Percentiles rank a stretch among this genome's conserved stretches.
Evolutionary conservation across 805 yeast genomes (phyloP).

Genomic region (Starmerella asiatica): DNA sequence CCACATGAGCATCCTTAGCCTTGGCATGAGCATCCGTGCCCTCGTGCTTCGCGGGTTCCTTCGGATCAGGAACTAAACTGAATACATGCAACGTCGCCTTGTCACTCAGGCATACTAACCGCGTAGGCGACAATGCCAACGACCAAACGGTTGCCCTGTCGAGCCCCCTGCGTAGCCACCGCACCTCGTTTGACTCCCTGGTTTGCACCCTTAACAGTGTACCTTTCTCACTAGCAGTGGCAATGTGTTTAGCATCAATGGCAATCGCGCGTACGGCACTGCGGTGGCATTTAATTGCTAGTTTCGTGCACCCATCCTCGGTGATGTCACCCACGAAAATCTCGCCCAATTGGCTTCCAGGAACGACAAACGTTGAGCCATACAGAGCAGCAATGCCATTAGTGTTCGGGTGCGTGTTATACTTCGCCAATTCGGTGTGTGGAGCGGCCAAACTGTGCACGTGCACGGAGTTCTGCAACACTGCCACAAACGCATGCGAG

Average conservation of each 20-base stretch:
- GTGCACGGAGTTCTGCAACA: constrained; percentile 50
- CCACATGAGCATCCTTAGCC: neutral
- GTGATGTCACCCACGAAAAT: constrained; percentile 66
- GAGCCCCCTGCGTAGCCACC: constrained; percentile 79
- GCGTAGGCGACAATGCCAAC: constrained; percentile 66
- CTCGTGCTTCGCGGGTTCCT: neutral
- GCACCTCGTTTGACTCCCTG: constrained; percentile 48
- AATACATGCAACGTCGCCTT: constrained; percentile 81
- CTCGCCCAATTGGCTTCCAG: constrained; percentile 64
- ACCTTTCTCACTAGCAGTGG: constrained; percentile 72
- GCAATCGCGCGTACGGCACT: constrained; percentile 49
- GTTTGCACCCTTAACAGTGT: constrained; percentile 55
- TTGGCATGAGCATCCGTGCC: neutral
- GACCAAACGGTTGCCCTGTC: constrained; percentile 74
- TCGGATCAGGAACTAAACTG: constrained; percentile 32
- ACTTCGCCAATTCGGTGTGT: constrained; percentile 50
- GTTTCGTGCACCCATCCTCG: constrained; percentile 40
- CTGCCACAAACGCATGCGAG: constrained; percentile 61
- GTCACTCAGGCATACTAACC: constrained; percentile 75
- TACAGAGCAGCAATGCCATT: constrained; percentile 48
- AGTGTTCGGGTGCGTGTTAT: constrained; percentile 54
- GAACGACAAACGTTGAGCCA: constrained; percentile 45
- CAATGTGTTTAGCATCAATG: constrained; percentile 52
- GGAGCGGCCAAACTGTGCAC: constrained; percentile 73
- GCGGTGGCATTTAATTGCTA: constrained; percentile 66